Evolutionary conservation across 805 yeast genomes (phyloP), one percentile per base, ranked within the genome.

Genomic region (Candida odintsovae): DNA sequence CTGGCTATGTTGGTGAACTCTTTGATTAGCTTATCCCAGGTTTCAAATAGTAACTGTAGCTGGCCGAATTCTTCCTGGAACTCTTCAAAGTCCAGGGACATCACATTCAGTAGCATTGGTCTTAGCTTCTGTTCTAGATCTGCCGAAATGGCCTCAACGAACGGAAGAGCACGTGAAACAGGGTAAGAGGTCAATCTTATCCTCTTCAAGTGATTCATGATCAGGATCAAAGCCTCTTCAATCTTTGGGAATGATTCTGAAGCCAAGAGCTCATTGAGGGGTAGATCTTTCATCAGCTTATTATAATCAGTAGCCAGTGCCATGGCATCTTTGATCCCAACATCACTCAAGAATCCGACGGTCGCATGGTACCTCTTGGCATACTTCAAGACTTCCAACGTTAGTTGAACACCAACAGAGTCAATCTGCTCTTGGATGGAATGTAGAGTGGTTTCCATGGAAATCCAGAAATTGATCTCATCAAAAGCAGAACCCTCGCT

Each of bases 321-420:
- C 12, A 78, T 50, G 15, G 84, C 78, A 23, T 78, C 81, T 33
- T 69, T 63, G 19, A 92, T 64, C 0, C 88, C 87, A 2, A 85
- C 80, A 56, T 87, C 95, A 6, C 88, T 77, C 29, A 77, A 67
- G 55, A 86, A 83, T 31, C 84, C 74, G n/a, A 80, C 76, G 0
- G 90, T 82, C 1, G 88, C 82, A 59, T 86, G 95, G 58, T 82
- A 86, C 51, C 97, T 71, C 54, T 86, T 90, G 3, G 90, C 89
- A 15, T 73, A 67, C 49, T 78, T 77, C 46, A 90, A 68, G 0
- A 86, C 67, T 1, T 76, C 78, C 13, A 89, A 63, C 0, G 94
- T 79, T 9, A 76, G 61, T 19, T 64, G 66, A 1, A 88, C 77
- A 31, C 78, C 82, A 0, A 72, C 70, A 1, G 77, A 68, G 3